Evolutionary conservation across 352 stramenopile genomes (phyloP), one percentile per base, ranked within the genome.

Genomic region (Detonula confervacea): DNA sequence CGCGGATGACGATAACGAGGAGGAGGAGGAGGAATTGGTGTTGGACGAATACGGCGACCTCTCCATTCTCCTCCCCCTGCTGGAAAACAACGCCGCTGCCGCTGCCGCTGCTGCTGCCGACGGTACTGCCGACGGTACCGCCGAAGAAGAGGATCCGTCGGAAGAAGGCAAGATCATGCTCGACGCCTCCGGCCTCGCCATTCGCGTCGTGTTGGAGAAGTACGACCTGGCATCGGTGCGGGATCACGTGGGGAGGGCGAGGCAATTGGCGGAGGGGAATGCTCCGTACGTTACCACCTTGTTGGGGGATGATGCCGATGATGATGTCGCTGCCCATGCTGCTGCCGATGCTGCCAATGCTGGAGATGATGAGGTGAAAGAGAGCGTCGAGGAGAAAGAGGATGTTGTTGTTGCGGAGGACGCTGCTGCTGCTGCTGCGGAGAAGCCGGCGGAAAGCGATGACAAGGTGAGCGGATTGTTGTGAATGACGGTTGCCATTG

Each of bases 1-100:
- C 55, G 37, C 39, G 7, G 25, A 52, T n/a, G 16, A 59, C 20
- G 22, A 67, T 1, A 51, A 51, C 14, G 42, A 56, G 46, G 42
- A 42, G 11, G 61, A 66, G 35, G 72, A 65, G 1, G 55, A 80
- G 2, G 69, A 73, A 74, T 22, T 84, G 33, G 61, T 78, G 0
- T 54, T 93, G 16, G 86, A 93, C 61, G 88, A 93, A 37, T 93
- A 84, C 66, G 81, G 84, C 37, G 86, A 92, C 81, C 66, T 93
- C 8, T 74, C 73, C 7, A 4, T 76, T 3, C 33, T 88, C 4
- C 25, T 81, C 4, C 60, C 69, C n/a, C 18, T 80, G 16, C 67
- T 84, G 35, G 49, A 87, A 51, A 67, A 79, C 2, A 64, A 87
- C 60, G 22, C 0, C 14, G 47, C 61, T n/a, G 7, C 16, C 20